These are phyloP conservation scores for Saturnispora serradocipensis DNA, from an alignment of 805 yeast species.

Conservation along the genomic window DNA sequence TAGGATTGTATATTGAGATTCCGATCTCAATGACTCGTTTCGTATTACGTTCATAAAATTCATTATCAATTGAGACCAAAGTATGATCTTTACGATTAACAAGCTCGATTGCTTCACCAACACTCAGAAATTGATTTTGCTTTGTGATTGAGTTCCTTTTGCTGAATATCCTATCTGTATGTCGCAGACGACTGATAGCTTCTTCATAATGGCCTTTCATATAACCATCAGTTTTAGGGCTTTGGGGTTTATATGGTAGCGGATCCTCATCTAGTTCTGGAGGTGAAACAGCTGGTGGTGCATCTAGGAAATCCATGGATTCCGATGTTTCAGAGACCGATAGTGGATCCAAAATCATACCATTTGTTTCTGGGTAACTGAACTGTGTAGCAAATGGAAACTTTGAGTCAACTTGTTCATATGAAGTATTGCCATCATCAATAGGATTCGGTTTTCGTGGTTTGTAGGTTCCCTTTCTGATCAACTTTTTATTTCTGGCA, in stretches of 20 bases:
- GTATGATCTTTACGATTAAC: constrained; percentile 15
- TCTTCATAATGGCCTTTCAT: neutral
- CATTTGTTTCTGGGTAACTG: constrained; percentile 11
- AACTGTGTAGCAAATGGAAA: constrained; percentile 6
- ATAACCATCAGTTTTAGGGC: neutral
- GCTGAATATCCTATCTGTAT: neutral
- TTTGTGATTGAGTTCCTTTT: neutral
- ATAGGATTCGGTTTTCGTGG: neutral
- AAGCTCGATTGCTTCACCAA: constrained; percentile 20
- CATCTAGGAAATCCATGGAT: neutral
- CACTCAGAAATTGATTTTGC: constrained; percentile 10
- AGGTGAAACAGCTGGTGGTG: neutral
- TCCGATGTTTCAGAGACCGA: neutral
- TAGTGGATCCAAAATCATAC: constrained; percentile 1
- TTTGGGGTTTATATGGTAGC: neutral
- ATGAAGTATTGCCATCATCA: neutral
- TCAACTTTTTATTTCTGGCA: neutral
- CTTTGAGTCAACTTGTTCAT: neutral
- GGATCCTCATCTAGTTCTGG: constrained; percentile 1
- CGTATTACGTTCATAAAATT: constrained; percentile 15
- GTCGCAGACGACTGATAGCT: neutral
- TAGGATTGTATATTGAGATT: constrained; percentile 24
- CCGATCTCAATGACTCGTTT: constrained; percentile 24
- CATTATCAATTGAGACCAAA: constrained; percentile 24
- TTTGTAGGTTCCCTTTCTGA: neutral